A percentile compares a stretch with the other conserved stretches of the same genome.
Evolutionary conservation across 1,284 basidiomycete species (phyloP).

Genomic region (Cutaneotrichosporon sp.): DNA sequence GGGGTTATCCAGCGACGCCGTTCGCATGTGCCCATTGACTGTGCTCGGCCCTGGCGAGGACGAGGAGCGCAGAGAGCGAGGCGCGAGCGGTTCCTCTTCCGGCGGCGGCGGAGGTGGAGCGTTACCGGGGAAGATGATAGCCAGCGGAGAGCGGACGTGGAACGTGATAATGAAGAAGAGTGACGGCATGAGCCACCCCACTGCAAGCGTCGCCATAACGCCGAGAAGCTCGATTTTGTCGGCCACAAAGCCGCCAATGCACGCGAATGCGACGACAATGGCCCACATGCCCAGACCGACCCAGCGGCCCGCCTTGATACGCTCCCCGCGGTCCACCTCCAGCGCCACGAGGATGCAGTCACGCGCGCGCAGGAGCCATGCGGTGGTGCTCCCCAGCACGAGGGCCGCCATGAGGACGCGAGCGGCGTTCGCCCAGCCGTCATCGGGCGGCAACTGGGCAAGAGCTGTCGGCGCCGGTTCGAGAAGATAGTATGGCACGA

Average conservation of each 20-base stretch:
- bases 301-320: constrained; percentile 39
- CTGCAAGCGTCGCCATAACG: constrained; percentile 38
- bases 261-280: constrained; percentile 32
- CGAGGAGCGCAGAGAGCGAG: background rate
- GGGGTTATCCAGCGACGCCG: constrained; percentile 35
- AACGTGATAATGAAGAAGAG: constrained; percentile 51
- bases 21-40: constrained; percentile 23
- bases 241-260: constrained; percentile 38
- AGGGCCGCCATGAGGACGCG: constrained; percentile 39
- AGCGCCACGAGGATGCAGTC: constrained; percentile 39
- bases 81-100: no score
- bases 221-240: constrained; percentile 45
- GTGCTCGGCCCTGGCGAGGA: no score
- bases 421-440: constrained; percentile 46
- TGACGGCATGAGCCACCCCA: constrained; percentile 49
- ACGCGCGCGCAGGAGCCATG: constrained; percentile 44
- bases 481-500: constrained; percentile 50
- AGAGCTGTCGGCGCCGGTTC: constrained; percentile 30
- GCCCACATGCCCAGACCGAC: constrained; percentile 43
- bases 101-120: constrained; percentile 10
- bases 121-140: constrained; percentile 44
- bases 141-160: constrained; percentile 48
- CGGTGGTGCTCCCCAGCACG: constrained; percentile 33
- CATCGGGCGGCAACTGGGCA: constrained; percentile 32
- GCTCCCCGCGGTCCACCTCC: constrained; percentile 38